Percentiles rank a stretch among this genome's conserved stretches.
These are phyloP conservation scores for Talaromyces sp. DNA, from an alignment of 2,329 filamentous ascomycete species.

Conservation along the genomic window DNA sequence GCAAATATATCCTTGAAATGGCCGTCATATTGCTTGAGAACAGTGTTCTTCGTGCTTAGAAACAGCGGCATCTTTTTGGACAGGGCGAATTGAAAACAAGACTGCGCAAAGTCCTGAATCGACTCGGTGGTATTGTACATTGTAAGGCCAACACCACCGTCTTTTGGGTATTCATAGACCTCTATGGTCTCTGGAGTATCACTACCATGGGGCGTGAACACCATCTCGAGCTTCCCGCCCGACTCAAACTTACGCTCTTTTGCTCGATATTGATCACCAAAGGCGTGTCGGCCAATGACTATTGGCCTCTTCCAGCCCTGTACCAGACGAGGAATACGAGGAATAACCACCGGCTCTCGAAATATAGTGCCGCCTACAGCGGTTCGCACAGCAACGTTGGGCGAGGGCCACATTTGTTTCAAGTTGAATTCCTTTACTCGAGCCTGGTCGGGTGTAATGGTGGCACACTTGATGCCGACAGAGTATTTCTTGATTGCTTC, in stretches of 20 bases:
- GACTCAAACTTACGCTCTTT: constrained; percentile 82
- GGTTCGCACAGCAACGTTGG: constrained; percentile 79
- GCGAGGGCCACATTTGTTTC: constrained; percentile 99
- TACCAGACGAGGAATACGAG: constrained; percentile 83
- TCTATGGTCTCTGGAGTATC: constrained; percentile 78
- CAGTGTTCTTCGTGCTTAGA: constrained; percentile 99
- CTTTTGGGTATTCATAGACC: constrained; percentile 76
- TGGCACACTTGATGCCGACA: constrained; percentile 97
- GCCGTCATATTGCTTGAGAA: constrained; percentile 97
- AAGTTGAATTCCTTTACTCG: constrained; percentile 96
- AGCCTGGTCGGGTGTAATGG: constrained; percentile 95
- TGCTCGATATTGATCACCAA: constrained; percentile 96
- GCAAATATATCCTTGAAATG: constrained; percentile 99
- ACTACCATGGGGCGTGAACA: constrained; percentile 71
- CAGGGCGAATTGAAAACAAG: constrained; percentile 91
- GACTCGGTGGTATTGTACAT: constrained; percentile 98
- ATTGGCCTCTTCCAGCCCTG: constrained; percentile 98
- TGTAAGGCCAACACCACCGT: constrained; percentile 81
- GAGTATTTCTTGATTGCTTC: constrained; percentile 99
- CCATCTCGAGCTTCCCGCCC: constrained; percentile 86
- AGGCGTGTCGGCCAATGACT: constrained; percentile 96
- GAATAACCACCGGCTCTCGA: constrained; percentile 96
- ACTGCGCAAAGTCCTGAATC: constrained; percentile 90
- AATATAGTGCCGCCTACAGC: constrained; percentile 88
- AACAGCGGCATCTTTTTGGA: constrained; percentile 86